A percentile compares a stretch with the other conserved stretches of the same genome.
These are phyloP conservation scores for Cutaneotrichosporon sp. DNA, from an alignment of 1,284 basidiomycete genomes.

Conservation along the genomic window DNA sequence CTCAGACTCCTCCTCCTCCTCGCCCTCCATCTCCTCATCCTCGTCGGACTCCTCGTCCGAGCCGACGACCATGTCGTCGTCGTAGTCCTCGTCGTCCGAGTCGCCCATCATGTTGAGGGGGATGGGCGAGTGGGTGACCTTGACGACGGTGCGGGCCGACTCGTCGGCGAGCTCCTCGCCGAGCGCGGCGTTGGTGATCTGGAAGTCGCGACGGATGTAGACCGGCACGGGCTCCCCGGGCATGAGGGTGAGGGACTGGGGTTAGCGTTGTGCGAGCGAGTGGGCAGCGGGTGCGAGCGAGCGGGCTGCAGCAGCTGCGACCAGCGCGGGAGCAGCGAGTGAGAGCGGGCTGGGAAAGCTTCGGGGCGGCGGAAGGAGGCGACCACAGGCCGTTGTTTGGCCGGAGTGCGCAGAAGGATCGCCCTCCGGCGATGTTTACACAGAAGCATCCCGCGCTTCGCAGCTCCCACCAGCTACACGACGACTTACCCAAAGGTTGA, in stretches of 20 bases:
- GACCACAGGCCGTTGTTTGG: no score
- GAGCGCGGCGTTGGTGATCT: constrained; percentile 81
- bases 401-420: no score
- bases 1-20: constrained; percentile 54
- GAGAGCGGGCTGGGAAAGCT: no score
- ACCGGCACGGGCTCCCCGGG: constrained; percentile 61
- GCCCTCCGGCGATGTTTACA: no score
- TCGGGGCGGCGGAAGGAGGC: no score
- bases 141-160: constrained; percentile 72
- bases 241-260: constrained; percentile 39
- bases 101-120: constrained; percentile 29
- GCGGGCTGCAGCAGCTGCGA: no score
- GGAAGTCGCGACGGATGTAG: constrained; percentile 69
- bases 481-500: constrained; percentile 49
- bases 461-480: neutral
- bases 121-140: constrained; percentile 65
- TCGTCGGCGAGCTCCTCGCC: constrained; percentile 69
- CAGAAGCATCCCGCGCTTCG: no score
- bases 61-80: constrained; percentile 27
- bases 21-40: constrained; percentile 47
- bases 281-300: neutral
- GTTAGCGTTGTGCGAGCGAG: neutral
- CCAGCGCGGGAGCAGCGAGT: no score
- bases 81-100: constrained; percentile 54
- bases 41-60: constrained; percentile 43